A percentile compares a stretch with the other conserved stretches of the same genome.
Evolutionary conservation across 1,284 basidiomycete species (phyloP).

Genomic region (Cryptococcus amylolentus): DNA sequence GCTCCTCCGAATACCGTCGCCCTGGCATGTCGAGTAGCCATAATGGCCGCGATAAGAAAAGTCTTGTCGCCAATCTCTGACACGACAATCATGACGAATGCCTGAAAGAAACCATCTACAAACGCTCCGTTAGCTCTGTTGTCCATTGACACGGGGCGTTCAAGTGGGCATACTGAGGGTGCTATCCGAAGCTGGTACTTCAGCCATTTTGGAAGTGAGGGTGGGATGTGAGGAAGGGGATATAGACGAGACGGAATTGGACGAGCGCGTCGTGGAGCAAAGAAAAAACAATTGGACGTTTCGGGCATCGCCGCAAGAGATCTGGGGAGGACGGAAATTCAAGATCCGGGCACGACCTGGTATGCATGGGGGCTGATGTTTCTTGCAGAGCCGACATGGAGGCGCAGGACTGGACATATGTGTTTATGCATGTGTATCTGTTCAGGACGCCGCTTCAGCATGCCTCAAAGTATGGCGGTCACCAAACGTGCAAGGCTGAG

Average conservation of each 20-base stretch:
- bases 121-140: neutral
- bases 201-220: conserved; percentile 5
- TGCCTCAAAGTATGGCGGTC: too few species aligned
- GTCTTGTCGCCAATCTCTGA: conserved; percentile 96
- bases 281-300: neutral
- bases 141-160: neutral
- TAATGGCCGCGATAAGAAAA: conserved; percentile 93
- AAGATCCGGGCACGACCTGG: neutral
- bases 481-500: too few species aligned
- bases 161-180: conserved; percentile 4
- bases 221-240: neutral
- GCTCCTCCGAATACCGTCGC: conserved; percentile 84
- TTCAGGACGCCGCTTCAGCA: too few species aligned
- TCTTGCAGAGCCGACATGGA: too few species aligned
- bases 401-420: too few species aligned
- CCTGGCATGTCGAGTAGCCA: conserved; percentile 90
- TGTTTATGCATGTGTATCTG: too few species aligned
- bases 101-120: conserved; percentile 61
- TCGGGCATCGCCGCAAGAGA: neutral
- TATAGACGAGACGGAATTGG: neutral
- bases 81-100: conserved; percentile 82
- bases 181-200: neutral
- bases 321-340: neutral
- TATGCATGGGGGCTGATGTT: too few species aligned
- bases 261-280: neutral